Percentiles rank a stretch among this genome's conserved stretches.
These are phyloP conservation scores for Saccharomycopsis sp. DNA, from an alignment of 805 yeast species.

Conservation along the genomic window DNA sequence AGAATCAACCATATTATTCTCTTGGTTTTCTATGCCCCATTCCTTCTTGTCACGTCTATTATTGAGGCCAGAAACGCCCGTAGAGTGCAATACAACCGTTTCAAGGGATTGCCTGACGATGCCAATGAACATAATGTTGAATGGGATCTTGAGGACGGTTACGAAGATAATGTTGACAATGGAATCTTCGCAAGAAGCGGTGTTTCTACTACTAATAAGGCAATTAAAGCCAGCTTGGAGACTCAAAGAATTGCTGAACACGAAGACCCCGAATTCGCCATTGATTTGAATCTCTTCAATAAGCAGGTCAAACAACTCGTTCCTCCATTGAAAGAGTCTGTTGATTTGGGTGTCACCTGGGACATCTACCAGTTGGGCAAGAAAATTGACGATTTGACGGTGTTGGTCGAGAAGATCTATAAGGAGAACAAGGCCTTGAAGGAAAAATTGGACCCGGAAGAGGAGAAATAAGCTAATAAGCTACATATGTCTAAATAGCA, in stretches of 20 bases:
- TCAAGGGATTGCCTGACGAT: constrained; percentile 61
- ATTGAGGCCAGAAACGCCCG: constrained; percentile 63
- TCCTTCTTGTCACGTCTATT: constrained; percentile 50
- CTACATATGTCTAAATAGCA: background rate
- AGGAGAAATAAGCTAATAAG: background rate
- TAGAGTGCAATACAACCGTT: constrained; percentile 65
- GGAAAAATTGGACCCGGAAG: background rate
- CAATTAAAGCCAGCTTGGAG: constrained; percentile 26
- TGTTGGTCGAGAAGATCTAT: constrained; percentile 22
- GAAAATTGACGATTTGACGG: constrained; percentile 38
- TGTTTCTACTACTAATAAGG: constrained; percentile 8
- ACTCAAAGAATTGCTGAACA: constrained; percentile 57
- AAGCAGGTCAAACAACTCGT: constrained; percentile 41
- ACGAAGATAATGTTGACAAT: constrained; percentile 4
- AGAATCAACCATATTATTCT: constrained; percentile 48
- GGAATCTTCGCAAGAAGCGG: constrained; percentile 10
- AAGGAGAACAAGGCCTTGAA: constrained; percentile 8
- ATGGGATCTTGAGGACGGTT: constrained; percentile 83
- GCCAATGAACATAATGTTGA: constrained; percentile 72
- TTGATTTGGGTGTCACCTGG: constrained; percentile 53
- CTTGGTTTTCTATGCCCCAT: constrained; percentile 64
- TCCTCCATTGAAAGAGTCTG: constrained; percentile 57
- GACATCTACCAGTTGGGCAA: constrained; percentile 52
- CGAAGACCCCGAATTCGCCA: constrained; percentile 63
- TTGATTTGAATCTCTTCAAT: constrained; percentile 44